Evolutionary conservation across 164 flowering plant genomes (phyloP).

Genomic region (Dillenia suffruticosa): DNA sequence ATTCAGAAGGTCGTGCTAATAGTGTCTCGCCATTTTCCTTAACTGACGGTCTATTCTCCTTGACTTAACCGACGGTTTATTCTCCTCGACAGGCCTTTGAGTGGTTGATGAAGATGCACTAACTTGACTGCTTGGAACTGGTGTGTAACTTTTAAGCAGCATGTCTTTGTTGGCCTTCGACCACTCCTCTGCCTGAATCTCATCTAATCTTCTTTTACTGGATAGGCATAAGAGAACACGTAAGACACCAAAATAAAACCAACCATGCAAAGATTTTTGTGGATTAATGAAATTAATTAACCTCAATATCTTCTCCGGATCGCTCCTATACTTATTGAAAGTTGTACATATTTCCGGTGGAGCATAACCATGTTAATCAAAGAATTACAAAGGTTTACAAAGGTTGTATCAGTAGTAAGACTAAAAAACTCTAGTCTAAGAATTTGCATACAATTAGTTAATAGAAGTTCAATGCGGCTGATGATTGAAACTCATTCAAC

Average conservation of each 20-base stretch:
- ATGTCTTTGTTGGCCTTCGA: conserved; percentile 72
- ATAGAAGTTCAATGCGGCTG: no score
- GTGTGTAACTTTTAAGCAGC: conserved; percentile 50
- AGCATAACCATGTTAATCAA: no score
- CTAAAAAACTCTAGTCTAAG: no score
- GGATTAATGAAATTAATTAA: no score
- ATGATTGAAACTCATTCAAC: no score
- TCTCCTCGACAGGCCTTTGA: background rate
- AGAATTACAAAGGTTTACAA: background rate
- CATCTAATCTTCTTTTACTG: conserved; percentile 60
- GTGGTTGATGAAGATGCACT: conserved; percentile 14
- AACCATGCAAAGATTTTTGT: background rate
- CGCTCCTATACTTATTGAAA: no score
- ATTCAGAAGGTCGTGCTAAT: no score
- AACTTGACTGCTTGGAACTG: conserved; percentile 9
- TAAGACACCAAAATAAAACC: background rate
- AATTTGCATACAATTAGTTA: no score
- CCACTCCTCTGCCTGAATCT: conserved; percentile 81
- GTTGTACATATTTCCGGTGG: no score
- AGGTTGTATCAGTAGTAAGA: no score
- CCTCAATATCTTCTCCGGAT: no score
- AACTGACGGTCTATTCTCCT: conserved; percentile 10
- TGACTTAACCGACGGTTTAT: conserved; percentile 16
- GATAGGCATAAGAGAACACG: conserved; percentile 6
- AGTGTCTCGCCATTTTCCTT: conserved; percentile 22